Evolutionary conservation across 2,329 filamentous ascomycete species (phyloP).

Genomic region (Aphanocladium album): DNA sequence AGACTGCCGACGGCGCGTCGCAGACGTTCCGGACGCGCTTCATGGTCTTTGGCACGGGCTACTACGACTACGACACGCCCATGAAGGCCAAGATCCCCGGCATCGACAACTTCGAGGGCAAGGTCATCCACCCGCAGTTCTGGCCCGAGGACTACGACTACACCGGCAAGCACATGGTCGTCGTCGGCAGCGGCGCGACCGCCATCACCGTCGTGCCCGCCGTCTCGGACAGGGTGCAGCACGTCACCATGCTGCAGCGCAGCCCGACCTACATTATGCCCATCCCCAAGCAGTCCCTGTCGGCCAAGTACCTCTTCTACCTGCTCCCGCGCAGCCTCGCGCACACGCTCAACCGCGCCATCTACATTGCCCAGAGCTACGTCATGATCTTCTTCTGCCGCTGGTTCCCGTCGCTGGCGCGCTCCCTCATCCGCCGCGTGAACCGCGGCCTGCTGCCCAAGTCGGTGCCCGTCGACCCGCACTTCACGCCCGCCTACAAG

Average conservation of each 20-base stretch:
- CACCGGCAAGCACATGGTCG: slow-evolving; percentile 56
- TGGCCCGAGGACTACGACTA: slow-evolving; percentile 66
- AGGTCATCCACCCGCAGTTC: slow-evolving; percentile 66
- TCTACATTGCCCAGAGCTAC: slow-evolving; percentile 41
- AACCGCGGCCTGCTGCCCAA: slow-evolving; percentile 44
- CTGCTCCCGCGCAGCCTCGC: slow-evolving; percentile 40
- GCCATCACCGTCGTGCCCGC: slow-evolving; percentile 61
- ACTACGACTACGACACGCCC: slow-evolving; percentile 62
- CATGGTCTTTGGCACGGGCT: slow-evolving; percentile 55
- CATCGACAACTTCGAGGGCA: slow-evolving; percentile 31
- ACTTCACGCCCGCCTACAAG: slow-evolving; percentile 51
- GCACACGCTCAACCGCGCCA: slow-evolving; percentile 39
- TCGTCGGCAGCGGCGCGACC: slow-evolving; percentile 65
- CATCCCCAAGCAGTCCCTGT: slow-evolving; percentile 36
- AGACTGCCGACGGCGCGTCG: slow-evolving; percentile 20
- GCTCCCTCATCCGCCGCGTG: slow-evolving; percentile 36
- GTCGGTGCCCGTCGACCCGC: slow-evolving; percentile 42
- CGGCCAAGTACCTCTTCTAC: slow-evolving; percentile 29
- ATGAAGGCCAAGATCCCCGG: slow-evolving; percentile 45
- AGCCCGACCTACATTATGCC: slow-evolving; percentile 58
- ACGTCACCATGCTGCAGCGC: slow-evolving; percentile 66
- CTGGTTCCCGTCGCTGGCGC: slow-evolving; percentile 41
- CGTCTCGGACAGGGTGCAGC: slow-evolving; percentile 50
- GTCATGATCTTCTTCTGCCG: slow-evolving; percentile 43
- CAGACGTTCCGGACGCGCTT: slow-evolving; percentile 38